Percentiles rank a stretch among this genome's conserved stretches.
phyloP scores from a whole-genome alignment of 2,329 filamentous ascomycete species.

The Fusarium tricinctum region DNA sequence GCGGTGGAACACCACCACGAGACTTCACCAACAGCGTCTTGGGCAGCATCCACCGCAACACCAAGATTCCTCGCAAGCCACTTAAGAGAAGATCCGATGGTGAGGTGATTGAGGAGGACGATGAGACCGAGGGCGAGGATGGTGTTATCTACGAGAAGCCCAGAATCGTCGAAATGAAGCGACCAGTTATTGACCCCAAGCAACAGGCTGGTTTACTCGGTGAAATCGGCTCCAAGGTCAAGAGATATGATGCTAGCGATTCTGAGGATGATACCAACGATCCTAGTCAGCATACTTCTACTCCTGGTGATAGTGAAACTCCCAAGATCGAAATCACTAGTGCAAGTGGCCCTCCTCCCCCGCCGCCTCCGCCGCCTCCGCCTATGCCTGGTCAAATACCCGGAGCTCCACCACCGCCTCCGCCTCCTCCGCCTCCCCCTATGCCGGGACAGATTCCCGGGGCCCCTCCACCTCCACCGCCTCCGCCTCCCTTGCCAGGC shows the following conservation, averaged over 20 bases:
- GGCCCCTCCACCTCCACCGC: conserved; percentile 41
- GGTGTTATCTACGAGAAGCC: conserved; percentile 79
- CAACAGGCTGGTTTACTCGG: conserved; percentile 74
- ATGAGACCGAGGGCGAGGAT: conserved; percentile 64
- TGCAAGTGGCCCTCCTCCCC: conserved; percentile 51
- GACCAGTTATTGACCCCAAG: conserved; percentile 75
- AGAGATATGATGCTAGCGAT: conserved; percentile 79
- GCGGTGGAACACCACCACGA: conserved; percentile 65
- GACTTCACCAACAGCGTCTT: conserved; percentile 81
- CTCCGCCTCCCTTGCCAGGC: conserved; percentile 41
- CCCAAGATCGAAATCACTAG: conserved; percentile 72
- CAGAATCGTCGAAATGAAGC: conserved; percentile 81
- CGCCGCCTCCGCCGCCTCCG: conserved; percentile 50
- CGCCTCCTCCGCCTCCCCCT: conserved; percentile 54
- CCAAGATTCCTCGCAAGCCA: conserved; percentile 69
- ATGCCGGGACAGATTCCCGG: conserved; percentile 62
- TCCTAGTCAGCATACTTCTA: conserved; percentile 79
- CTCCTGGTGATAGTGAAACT: conserved; percentile 71
- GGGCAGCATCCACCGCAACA: conserved; percentile 76
- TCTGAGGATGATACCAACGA: conserved; percentile 80
- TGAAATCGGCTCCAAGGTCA: conserved; percentile 83
- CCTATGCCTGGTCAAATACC: conserved; percentile 62
- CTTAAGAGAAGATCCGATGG: conserved; percentile 58
- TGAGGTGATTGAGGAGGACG: conserved; percentile 65
- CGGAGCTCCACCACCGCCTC: conserved; percentile 7